Evolutionary conservation across 352 stramenopile genomes (phyloP), one percentile per base, ranked within the genome.

Genomic region (Pythium aquatile): DNA sequence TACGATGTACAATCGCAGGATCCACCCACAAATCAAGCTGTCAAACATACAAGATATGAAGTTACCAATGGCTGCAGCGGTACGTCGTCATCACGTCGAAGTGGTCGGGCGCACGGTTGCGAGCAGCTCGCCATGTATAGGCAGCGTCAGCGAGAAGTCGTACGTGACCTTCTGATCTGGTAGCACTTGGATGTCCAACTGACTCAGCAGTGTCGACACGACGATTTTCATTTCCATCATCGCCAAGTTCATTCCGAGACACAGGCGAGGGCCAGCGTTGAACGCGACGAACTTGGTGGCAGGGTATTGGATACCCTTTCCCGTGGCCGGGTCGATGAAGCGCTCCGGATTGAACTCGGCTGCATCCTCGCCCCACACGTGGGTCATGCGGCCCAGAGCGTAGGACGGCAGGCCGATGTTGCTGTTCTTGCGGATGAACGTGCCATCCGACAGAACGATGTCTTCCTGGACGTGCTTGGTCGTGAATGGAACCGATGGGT

Each of bases 401-500:
- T 77, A 87, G 13, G 62, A 66, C 10, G 63, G 52, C 7, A 82
- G 66, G 5, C 52, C 35, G n/a, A 83, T 64, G 28, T 20, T 68
- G 29, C 35, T 61, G 33, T 65, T 63, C 9, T 63, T 66, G 2
- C 8, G 48, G 13, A 87, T 65, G 26, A 70, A 68, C 20, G 77
- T 82, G 26, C 77, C 77, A 49, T 87, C 75, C 7, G 66, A 68
- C 20, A 83, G 63, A 20, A 78, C 64, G 14, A 78, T 66, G 49
- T 79, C 74, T 1, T 67, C 7, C 17, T 58, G 55, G 20, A 54
- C 64, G n/a, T 67, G 46, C 56, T 76, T 79, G 39, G 51, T 62
- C 26, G 85, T 77, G 7, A 83, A 73, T 0, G 79, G 78, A 16
- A 91, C 85, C 5, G 79, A 77, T 8, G 85, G 83, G 67, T 88